Conservation (phyloP, 2,329 filamentous ascomycete species). For the Colletotrichum gloeosporioides region DNA sequence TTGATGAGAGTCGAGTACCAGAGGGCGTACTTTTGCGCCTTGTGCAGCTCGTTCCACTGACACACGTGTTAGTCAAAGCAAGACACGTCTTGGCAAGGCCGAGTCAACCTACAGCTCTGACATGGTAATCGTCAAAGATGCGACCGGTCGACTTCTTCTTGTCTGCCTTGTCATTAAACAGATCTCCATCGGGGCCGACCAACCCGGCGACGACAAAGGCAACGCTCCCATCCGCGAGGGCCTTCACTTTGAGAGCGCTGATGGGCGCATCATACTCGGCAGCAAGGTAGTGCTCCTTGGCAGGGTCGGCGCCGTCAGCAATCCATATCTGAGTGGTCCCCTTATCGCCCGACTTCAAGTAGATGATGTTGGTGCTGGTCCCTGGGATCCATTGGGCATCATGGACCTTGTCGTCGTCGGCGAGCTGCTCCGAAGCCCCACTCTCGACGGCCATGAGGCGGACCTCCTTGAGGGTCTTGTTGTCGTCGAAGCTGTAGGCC, state of each 20-base stretch:
- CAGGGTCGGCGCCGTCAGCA: constrained; percentile 25
- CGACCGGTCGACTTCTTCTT: constrained; percentile 31
- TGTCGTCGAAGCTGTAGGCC: constrained; percentile 37
- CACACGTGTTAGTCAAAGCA: background rate
- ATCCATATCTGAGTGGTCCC: constrained; percentile 38
- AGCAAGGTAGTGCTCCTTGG: constrained; percentile 28
- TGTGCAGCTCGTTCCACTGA: constrained; percentile 37
- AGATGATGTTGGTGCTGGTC: constrained; percentile 32
- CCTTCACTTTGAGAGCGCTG: constrained; percentile 36
- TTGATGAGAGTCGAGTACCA: constrained; percentile 42
- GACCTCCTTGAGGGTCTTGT: constrained; percentile 35
- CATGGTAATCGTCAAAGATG: constrained; percentile 37
- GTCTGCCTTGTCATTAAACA: constrained; percentile 36
- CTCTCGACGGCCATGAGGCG: constrained; percentile 37
- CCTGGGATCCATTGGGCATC: constrained; percentile 42
- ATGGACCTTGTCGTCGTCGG: constrained; percentile 31
- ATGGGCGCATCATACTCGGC: constrained; percentile 37
- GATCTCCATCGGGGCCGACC: constrained; percentile 31
- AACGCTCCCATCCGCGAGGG: constrained; percentile 36
- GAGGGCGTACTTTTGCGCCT: constrained; percentile 35
- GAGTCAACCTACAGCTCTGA: constrained; percentile 35
- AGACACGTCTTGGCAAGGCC: background rate
- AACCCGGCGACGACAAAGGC: constrained; percentile 40
- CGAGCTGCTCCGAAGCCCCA: constrained; percentile 29
- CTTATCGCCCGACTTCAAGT: constrained; percentile 31